Conservation (phyloP, 495 filamentous ascomycete genomes). For the Podospora tetraspora region DNA sequence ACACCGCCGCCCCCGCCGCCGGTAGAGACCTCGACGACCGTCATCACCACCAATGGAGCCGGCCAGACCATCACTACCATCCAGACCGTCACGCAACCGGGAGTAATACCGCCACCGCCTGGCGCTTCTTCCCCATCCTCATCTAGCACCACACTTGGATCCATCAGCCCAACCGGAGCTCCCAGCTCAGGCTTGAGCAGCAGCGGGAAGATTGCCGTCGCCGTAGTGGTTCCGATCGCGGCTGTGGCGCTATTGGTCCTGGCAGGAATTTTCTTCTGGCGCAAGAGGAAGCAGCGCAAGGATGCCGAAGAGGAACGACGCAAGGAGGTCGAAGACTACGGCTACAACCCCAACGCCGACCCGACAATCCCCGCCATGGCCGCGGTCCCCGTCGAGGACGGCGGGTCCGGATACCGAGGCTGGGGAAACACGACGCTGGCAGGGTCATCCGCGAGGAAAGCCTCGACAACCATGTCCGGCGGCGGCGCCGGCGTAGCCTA, state of each 20-base stretch:
- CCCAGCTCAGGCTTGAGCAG: constrained; percentile 31
- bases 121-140: constrained; percentile 15
- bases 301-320: constrained; percentile 79
- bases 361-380: constrained; percentile 69
- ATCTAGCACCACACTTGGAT: constrained; percentile 22
- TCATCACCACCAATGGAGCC: constrained; percentile 16
- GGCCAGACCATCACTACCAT: constrained; percentile 24
- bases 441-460: constrained; percentile 71
- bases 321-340: constrained; percentile 95
- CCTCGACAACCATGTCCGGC: constrained; percentile 82
- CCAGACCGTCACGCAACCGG: constrained; percentile 23
- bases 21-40: constrained; percentile 23
- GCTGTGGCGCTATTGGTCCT: constrained; percentile 79
- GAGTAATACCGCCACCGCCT: not conserved
- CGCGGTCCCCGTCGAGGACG: constrained; percentile 53
- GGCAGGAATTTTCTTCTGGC: constrained; percentile 75
- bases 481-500: constrained; percentile 58
- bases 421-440: constrained; percentile 78
- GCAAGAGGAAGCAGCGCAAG: constrained; percentile 76
- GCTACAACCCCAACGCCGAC: constrained; percentile 92
- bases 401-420: constrained; percentile 75
- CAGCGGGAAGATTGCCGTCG: constrained; percentile 74
- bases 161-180: constrained; percentile 32
- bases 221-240: constrained; percentile 88
- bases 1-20: constrained; percentile 14